Base-by-base conservation (phyloP, 192 early-diverging fungal species). In the Helicostylum pulchrum region DNA sequence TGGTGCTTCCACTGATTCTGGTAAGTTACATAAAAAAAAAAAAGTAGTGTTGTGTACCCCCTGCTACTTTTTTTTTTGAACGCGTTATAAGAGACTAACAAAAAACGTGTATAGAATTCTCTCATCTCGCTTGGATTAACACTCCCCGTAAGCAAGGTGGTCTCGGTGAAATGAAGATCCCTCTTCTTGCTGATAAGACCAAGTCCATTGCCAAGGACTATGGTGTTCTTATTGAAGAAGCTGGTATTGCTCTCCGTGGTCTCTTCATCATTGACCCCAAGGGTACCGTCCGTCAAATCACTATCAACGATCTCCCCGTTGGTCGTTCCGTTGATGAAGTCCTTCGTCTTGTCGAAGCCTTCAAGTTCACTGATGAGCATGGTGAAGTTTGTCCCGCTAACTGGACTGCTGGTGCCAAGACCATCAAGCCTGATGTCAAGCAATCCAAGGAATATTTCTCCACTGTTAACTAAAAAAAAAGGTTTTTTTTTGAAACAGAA, bases 211-310 rank as follows among this genome's bases (percentile, higher is more conserved):
- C 92, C 54, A 79, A 77, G 58, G 89, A 94, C 74, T 98, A 96
- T 75, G 88, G 91, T 69, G 90, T 96, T 54, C 85, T 94, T 23
- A 79, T 89, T 72, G 87, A 91, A 78, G 83, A 89, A 30, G 91
- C 64, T 31, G 89, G 89, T 74, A 77, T 88, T 58, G 88, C 94
- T 54, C 88, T 90, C 74, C 90, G 92, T 43, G 92, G 90, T 60
- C 80, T 92, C 31, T 95, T 93, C 74, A 92, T 98, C 79, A 94
- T 98, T 59, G 92, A 94, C 75, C 92, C 91, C 49, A 82, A 92
- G 72, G 86, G 88, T 66, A 92, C 86, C 55, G 82, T 98, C 62
- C 92, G 65, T 61, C 86, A 90, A 70, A 86, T 91, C 77, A 90
- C 85, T 74, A 84, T 95, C 78, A 94, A 98, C 81, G 95, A 96